Base-by-base conservation (phyloP, 163 green algal species). In the Volvox carteri region DNA sequence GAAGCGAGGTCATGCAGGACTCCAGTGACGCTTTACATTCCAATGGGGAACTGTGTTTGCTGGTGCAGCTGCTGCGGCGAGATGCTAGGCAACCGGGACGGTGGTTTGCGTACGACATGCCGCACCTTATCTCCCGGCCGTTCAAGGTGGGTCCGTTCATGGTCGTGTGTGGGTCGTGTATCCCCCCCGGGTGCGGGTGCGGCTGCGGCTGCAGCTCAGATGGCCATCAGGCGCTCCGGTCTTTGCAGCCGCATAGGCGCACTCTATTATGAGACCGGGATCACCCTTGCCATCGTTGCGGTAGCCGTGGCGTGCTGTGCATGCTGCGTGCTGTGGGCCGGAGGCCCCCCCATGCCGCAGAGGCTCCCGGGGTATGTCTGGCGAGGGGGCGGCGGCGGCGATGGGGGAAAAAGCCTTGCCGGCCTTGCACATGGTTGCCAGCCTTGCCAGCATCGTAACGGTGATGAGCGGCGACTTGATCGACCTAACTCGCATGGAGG, bases 1-100 rank as follows among this genome's bases (percentile, higher is more conserved):
- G n/a, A 12, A 84, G 30, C 33, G 50, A 37, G 25, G 33, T 65
- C 16, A 23, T 62, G 19, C 28, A 44, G 44, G 73, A 60, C 44
- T 44, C 42, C 3, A 25, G 25, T 6, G 42, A 60, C 73, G 70
- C 33, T 28, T 4, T 67, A 30, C 23, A 28, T 1, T 25, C 52
- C 52, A 54, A 39, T 23, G 4, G 5, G 30, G 62, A 87, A 9
- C 80, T 87, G 30, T 87, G 80, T 48, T 11, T 87, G 42, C 44
- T 87, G 44, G 80, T 87, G 30, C 80, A 87, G 80, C 44, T 87
- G 80, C 60, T 87, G 30, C 74, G 54, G 30, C 62, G 80, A 9
- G 50, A 54, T 8, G 8, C 7, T 3, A 19, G 70, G 2, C 78
- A 33, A 3, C 41, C 39, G 5, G 80, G 80, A 19, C 25, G n/a